These are phyloP conservation scores for Aspergillus egyptiacus DNA, from an alignment of 495 filamentous ascomycete genomes.

Conservation along the genomic window DNA sequence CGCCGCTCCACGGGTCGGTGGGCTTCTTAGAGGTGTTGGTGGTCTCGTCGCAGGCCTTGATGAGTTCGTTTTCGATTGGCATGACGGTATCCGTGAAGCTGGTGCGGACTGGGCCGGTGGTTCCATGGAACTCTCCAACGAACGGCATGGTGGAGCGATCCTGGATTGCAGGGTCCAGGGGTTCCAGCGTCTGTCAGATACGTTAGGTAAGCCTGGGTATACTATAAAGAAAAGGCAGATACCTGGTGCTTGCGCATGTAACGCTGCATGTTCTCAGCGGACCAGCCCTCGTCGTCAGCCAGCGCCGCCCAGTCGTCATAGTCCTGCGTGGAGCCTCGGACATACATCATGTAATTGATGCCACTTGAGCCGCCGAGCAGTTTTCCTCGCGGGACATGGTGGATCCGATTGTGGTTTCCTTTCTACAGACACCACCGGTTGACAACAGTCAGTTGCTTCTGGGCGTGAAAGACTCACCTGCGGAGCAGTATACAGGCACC, in stretches of 20 bases:
- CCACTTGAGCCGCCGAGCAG: slow-evolving; percentile 53
- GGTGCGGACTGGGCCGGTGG: slow-evolving; percentile 25
- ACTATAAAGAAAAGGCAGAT: not conserved
- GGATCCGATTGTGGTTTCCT: slow-evolving; percentile 17
- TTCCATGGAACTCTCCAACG: slow-evolving; percentile 22
- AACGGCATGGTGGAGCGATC: not conserved
- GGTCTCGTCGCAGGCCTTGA: slow-evolving; percentile 23
- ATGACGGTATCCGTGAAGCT: slow-evolving; percentile 24
- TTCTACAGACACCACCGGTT: not conserved
- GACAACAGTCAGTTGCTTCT: too few species aligned
- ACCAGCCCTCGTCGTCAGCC: slow-evolving; percentile 33
- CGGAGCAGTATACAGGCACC: slow-evolving; percentile 48
- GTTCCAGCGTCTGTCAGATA: slow-evolving; percentile 14
- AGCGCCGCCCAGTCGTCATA: slow-evolving; percentile 46
- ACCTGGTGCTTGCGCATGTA: slow-evolving; percentile 26
- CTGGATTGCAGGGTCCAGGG: not conserved
- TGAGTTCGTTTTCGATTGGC: slow-evolving; percentile 22
- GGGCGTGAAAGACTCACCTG: too few species aligned
- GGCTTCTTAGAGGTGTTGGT: slow-evolving; percentile 18
- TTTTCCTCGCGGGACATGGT: slow-evolving; percentile 44
- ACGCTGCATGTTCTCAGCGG: slow-evolving; percentile 29
- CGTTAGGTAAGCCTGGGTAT: not conserved
- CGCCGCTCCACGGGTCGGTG: slow-evolving; percentile 29
- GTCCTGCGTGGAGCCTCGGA: slow-evolving; percentile 29
- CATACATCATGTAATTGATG: slow-evolving; percentile 43